A percentile compares a stretch with the other conserved stretches of the same genome.
Evolutionary conservation across 768 basidiomycete species (phyloP).

Genomic region (Gloeophyllum trabeum): DNA sequence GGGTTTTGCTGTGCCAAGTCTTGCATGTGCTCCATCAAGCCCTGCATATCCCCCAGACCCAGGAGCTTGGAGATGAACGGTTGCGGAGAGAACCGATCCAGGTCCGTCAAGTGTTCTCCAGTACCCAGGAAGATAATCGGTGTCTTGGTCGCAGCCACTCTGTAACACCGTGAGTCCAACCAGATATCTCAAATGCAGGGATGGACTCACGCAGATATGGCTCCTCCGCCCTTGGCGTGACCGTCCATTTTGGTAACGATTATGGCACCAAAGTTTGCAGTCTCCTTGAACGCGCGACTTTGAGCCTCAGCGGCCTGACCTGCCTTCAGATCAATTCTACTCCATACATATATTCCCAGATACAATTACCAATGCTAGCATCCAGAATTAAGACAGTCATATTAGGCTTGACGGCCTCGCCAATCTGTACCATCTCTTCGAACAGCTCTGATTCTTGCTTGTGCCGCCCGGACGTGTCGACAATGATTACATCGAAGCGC

Average conservation of each 20-base stretch:
- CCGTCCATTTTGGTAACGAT: conserved; percentile 99
- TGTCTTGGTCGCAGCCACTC: conserved; percentile 96
- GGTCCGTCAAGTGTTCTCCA: conserved; percentile 95
- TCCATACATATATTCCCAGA: not conserved
- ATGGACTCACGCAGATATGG: conserved; percentile 97
- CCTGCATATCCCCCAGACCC: conserved; percentile 93
- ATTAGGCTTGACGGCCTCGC: conserved; percentile 85
- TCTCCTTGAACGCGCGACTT: conserved; percentile 94
- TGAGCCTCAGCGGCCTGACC: conserved; percentile 98
- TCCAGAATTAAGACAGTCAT: conserved; percentile 95
- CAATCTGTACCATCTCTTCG: conserved; percentile 96
- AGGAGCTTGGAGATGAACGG: conserved; percentile 96
- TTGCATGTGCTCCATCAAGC: conserved; percentile 98
- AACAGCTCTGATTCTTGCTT: conserved; percentile 96
- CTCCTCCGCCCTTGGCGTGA: conserved; percentile 97
- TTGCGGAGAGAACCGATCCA: conserved; percentile 91
- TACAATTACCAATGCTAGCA: conserved; percentile 76
- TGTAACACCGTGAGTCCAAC: conserved; percentile 18
- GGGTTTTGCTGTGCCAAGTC: conserved; percentile 89
- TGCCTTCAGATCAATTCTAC: conserved; percentile 4
- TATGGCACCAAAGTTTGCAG: conserved; percentile 94
- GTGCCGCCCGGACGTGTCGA: conserved; percentile 95
- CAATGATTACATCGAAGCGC: conserved; percentile 96
- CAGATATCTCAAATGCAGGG: not conserved
- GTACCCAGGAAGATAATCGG: conserved; percentile 98